Base-by-base conservation (phyloP, 257 asterid species). In the Solanum raphanifolium region DNA sequence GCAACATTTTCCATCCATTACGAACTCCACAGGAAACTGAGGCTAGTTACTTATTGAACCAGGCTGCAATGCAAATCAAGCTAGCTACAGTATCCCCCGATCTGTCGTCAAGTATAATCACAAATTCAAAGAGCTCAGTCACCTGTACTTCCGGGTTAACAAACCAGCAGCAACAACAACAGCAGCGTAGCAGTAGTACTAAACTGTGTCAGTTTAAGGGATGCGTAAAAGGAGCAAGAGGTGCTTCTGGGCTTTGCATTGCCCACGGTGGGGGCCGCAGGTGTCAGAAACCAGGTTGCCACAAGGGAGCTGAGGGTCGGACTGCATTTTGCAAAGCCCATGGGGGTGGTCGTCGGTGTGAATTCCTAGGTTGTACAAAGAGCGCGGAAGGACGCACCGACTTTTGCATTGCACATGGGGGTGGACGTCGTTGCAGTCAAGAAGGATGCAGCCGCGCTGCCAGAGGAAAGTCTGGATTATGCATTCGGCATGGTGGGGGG, bases 401-500 rank as follows among this genome's bases (percentile, higher is more conserved):
- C 87, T 93, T 90, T 90, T 95, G 99, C 83, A 96, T 96, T 48
- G 98, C 99, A 68, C 99, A 96, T 87, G 99, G 99, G 32, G 99
- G 98, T 39, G 99, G 98, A 27, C 92, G 98, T 36, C 95, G 99
- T 39, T 96, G 99, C 93, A 91, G 94, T 87, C 92, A 92, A 6
- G 98, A 89, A 2, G 94, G 93, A 35, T 96, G 99, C 92, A 34
- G 88, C 71, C 94, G 95, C 25, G 99, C 99, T 41, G 98, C 99
- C 69, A 90, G 98, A 86, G 98, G 99, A 66, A 95, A 91, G 91
- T 96, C 98, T 6, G 98, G 99, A 27, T 79, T 95, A 79, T 96
- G 99, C 93, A 96, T 96, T 88, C 95, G 99, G 3, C 99, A 96
- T 41, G 99, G 99, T 12, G 99, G 99, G 25, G 98, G 98, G n/a